Evolutionary conservation across 148 eudicot species (phyloP).

Genomic region (Vaccinium macrocarpon): DNA sequence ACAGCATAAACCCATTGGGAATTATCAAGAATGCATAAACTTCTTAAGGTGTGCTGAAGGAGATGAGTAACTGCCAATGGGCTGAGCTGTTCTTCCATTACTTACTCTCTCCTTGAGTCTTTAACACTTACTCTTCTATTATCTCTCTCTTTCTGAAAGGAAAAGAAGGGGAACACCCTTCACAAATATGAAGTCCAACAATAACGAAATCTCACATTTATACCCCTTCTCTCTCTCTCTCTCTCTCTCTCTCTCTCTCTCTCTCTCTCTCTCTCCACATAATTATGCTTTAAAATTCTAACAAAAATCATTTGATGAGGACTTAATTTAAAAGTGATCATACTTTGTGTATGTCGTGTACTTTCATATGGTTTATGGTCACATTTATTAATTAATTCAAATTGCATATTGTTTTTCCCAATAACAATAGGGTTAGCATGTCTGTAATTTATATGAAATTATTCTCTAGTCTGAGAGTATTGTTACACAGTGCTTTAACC

Average conservation of each 20-base stretch:
- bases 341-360: neutral
- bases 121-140: slow-evolving; percentile 2
- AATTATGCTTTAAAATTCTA: neutral
- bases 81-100: slow-evolving; percentile 82
- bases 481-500: too few relatives aligned
- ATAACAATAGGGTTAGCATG: too few relatives aligned
- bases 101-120: neutral
- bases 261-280: too few relatives aligned
- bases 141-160: neutral
- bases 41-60: slow-evolving; percentile 94
- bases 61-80: slow-evolving; percentile 90
- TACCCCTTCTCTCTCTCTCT: slow-evolving; percentile 14
- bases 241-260: too few relatives aligned
- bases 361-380: neutral
- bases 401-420: too few relatives aligned
- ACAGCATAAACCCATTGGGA: slow-evolving; percentile 99
- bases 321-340: neutral
- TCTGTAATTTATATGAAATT: too few relatives aligned
- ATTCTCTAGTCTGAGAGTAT: too few relatives aligned
- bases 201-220: slow-evolving; percentile 30
- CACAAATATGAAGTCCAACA: slow-evolving; percentile 29
- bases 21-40: slow-evolving; percentile 72
- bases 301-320: neutral
- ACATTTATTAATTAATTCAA: neutral
- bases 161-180: slow-evolving; percentile 18